Base-by-base conservation (phyloP, 2,329 filamentous ascomycete species). In the Cladobotryum protrusum region DNA sequence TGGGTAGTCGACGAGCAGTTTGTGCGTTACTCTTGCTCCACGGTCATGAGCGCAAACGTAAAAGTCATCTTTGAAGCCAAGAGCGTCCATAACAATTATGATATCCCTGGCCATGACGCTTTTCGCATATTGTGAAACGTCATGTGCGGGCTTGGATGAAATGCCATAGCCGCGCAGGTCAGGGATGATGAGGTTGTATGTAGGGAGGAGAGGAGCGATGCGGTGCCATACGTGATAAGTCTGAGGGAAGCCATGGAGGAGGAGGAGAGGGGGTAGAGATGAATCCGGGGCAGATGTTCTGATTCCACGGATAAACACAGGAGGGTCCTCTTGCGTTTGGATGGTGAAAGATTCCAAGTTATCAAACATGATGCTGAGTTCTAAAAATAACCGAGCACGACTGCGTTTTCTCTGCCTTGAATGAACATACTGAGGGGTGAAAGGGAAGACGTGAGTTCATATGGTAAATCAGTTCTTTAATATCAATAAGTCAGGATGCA, bases 11-110 rank as follows among this genome's bases (percentile, higher is more conserved):
- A 79, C 76, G 35, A 71, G 71, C 1, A 82, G 64, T 50, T 76
- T 76, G 54, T 82, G 79, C 1, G 76, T 69, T 2, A 82, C 72
- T 29, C 78, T 66, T 0, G 75, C 79, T 3, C 79, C 79, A 36
- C 79, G 73, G 58, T 83, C 79, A 56, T 83, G 79, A 0, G 71
- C 76, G 50, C 76, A 76, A 17, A 83, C 62, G 55, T 64, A 75
- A 59, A 76, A 79, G 0, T 60, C 52, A 0, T 55, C 48, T 1
- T 29, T 35, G 55, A 68, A 64, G 7, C 69, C 69, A 0, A 78
- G 62, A 1, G 57, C 40, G 14, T 67, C 56, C 76, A 79, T 79
- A 14, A 75, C 69, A 13, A 58, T 56, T 7, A 72, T 58, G 52
- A 69, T 71, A 57, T 79, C 76, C 2, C 60, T 57, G 0, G 76